Evolutionary conservation across 768 basidiomycete genomes (phyloP).

Genomic region (Mrakia hoshinonis): DNA sequence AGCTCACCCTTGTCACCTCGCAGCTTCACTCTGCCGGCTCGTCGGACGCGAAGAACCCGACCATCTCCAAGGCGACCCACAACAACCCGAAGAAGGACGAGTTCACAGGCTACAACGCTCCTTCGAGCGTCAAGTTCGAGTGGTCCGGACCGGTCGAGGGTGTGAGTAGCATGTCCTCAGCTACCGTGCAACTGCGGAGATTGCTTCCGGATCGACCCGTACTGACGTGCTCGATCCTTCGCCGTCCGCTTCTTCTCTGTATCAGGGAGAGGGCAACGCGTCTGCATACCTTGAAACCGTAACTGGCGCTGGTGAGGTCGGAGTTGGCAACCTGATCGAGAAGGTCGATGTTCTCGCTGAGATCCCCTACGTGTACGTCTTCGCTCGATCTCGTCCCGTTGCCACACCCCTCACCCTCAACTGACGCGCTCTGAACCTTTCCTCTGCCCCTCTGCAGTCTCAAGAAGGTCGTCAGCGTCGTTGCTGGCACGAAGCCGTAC

Average conservation of each 20-base stretch:
- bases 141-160: slow-evolving; percentile 66
- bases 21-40: slow-evolving; percentile 37
- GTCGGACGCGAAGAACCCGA: slow-evolving; percentile 7
- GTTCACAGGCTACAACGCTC: slow-evolving; percentile 73
- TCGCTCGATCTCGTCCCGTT: background rate
- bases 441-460: slow-evolving; percentile 40
- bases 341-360: slow-evolving; percentile 94
- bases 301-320: slow-evolving; percentile 50
- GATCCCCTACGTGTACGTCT: slow-evolving; percentile 63
- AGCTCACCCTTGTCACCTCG: slow-evolving; percentile 61
- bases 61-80: slow-evolving; percentile 43
- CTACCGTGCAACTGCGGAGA: slow-evolving; percentile 36
- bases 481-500: slow-evolving; percentile 84
- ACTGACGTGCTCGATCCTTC: background rate
- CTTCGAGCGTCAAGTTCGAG: slow-evolving; percentile 58
- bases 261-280: slow-evolving; percentile 47
- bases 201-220: slow-evolving; percentile 39
- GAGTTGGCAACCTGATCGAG: slow-evolving; percentile 63
- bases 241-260: background rate
- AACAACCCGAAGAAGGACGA: slow-evolving; percentile 54
- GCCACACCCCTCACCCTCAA: background rate
- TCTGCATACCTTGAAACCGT: slow-evolving; percentile 53
- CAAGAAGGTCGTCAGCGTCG: slow-evolving; percentile 86
- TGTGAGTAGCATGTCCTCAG: background rate
- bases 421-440: background rate